phyloP scores from a whole-genome alignment of 768 basidiomycete species.

The Hygrocybe coccinea region DNA sequence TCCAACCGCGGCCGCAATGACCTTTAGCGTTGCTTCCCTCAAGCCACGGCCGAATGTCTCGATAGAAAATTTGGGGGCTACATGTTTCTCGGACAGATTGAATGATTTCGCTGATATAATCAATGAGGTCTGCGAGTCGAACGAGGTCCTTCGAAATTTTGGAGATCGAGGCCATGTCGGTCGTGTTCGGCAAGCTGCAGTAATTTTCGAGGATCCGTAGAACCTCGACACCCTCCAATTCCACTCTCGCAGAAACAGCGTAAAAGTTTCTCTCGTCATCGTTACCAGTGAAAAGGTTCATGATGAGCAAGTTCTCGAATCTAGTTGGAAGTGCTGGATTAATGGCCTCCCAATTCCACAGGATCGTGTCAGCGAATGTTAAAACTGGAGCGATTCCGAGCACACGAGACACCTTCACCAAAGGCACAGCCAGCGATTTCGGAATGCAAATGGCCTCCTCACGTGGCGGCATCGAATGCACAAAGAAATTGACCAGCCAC shows the following conservation, averaged over 20 bases:
- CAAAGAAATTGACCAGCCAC: slow-evolving; percentile 87
- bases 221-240: slow-evolving; percentile 82
- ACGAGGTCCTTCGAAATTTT: slow-evolving; percentile 70
- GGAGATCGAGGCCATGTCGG: slow-evolving; percentile 57
- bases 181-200: slow-evolving; percentile 63
- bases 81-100: slow-evolving; percentile 63
- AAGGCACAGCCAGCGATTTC: slow-evolving; percentile 67
- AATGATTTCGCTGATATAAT: slow-evolving; percentile 68
- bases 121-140: slow-evolving; percentile 63
- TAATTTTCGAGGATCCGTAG: slow-evolving; percentile 85
- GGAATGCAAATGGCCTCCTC: slow-evolving; percentile 52
- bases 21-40: slow-evolving; percentile 70
- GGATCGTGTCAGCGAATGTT: slow-evolving; percentile 92
- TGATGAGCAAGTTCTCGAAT: slow-evolving; percentile 67
- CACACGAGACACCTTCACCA: slow-evolving; percentile 66
- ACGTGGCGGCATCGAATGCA: slow-evolving; percentile 64
- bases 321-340: slow-evolving; percentile 56
- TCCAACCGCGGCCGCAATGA: slow-evolving; percentile 51
- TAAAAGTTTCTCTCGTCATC: slow-evolving; percentile 86
- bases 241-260: slow-evolving; percentile 73
- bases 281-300: slow-evolving; percentile 76
- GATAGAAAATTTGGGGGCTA: slow-evolving; percentile 86
- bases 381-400: slow-evolving; percentile 89
- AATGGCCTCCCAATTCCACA: slow-evolving; percentile 81
- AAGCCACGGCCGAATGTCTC: slow-evolving; percentile 89